Evolutionary conservation across 2,329 filamentous ascomycete genomes (phyloP), one percentile per base, ranked within the genome.

Genomic region (Exophiala phaeomuriformis): DNA sequence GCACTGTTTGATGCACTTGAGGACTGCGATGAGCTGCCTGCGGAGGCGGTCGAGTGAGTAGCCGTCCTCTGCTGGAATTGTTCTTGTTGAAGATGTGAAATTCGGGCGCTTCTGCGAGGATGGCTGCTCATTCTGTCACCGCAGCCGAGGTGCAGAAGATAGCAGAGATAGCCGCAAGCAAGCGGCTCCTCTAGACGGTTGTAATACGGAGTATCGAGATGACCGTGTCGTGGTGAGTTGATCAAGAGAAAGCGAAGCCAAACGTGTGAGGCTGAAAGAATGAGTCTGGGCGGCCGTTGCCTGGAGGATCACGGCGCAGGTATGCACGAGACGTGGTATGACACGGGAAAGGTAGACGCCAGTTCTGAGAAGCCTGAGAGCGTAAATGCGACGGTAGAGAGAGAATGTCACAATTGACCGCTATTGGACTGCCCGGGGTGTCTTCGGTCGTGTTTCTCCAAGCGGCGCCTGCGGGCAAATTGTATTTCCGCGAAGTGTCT

Each of bases 1-100:
- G 60, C 61, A 49, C 57, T 61, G n/a, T 60, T 57, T n/a, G 61
- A 59, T 6, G 54, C 49, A 50, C 61, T 63, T 32, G 62, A 64
- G 12, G 59, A 49, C 32, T 59, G 57, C 5, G 62, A 63, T 41
- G 51, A 60, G 44, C 7, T 53, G 27, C 48, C 44, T 7, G 50
- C 19, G 37, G 59, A 61, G 1, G 51, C 28, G 47, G 55, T 49
- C 41, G 59, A 33, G 6, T 51, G 56, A 49, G 32, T 50, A 27
- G 19, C 40, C 37, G 49, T 46, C 33, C 49, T 53, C 41, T 55
- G 50, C 19, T 56, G 57, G 19, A 48, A 47, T 53, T 52, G 57
- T 47, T 55, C 51, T 50, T 51, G 52, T 42, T 56, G 56, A 40
- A 49, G 39, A 55, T 61, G 52, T 48, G 60, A 58, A 8, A 62